Evolutionary conservation across 2,329 filamentous ascomycete genomes (phyloP), one percentile per base, ranked within the genome.

Genomic region (Aspergillus brunneoviolaceus): DNA sequence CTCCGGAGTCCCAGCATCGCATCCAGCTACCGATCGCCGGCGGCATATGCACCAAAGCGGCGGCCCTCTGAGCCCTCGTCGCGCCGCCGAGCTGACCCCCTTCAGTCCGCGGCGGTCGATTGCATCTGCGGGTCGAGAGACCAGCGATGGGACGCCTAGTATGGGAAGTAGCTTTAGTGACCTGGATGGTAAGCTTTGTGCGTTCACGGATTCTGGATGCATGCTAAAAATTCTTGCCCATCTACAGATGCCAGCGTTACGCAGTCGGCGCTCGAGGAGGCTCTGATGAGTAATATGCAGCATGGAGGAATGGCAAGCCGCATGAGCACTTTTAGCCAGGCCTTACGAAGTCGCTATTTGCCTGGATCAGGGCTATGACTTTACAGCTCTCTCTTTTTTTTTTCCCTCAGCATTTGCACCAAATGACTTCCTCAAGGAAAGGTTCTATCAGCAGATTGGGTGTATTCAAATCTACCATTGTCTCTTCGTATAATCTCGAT

Each of bases 141-240:
- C 79, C 12, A 85, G 82, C 58, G 83, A 85, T 61, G 83, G 82
- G 12, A 84, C 82, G 10, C 84, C 84, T 3, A 86, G 84, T 63
- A 87, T 87, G 83, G 86, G 86, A 0, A 87, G 85, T 63, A 87
- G 85, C 58, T 88, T 88, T 66, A 87, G 84, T 65, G 86, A 88
- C 70, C 75, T 89, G 39, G 86, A 88, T 69, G 84, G 85, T 84
- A 74, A 59, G 61, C 19, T 27, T 6, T 31, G 25, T 11, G 29
- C 11, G 9, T 16, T 29, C 55, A 12, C 21, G n/a, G 33, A 9
- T 11, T 47, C 5, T 10, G 10, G 16, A 7, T 45, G 1, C 11
- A 27, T 54, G 49, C 39, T 56, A 16, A 27, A 27, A 59, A 58
- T 60, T 55, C 23, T 55, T 19, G 48, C 55, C 49, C 19, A 49